phyloP scores from a whole-genome alignment of 2,329 filamentous ascomycete species.

The Cladorrhinum sp. region DNA sequence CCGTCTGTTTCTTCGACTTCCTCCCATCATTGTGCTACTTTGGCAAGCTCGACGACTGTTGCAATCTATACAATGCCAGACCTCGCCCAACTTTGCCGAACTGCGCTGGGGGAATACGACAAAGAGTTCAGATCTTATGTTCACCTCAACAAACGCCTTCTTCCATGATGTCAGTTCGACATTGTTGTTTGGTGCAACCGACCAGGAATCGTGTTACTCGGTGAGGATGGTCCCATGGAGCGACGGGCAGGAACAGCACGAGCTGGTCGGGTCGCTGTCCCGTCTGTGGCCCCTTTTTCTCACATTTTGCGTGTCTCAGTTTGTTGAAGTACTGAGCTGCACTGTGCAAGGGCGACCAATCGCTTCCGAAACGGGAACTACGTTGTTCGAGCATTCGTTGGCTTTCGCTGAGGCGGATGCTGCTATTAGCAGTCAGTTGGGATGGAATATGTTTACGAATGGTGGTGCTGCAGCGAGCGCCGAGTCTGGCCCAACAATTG shows the following conservation, averaged over 20 bases:
- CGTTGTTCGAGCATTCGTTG: slow-evolving; percentile 90
- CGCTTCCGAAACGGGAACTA: slow-evolving; percentile 89
- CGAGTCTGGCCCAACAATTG: slow-evolving; percentile 38
- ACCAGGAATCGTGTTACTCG: slow-evolving; percentile 70
- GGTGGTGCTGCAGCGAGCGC: slow-evolving; percentile 43
- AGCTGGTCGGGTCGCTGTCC: slow-evolving; percentile 74
- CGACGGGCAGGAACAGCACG: slow-evolving; percentile 48
- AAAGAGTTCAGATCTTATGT: slow-evolving; percentile 65
- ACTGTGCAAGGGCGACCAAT: slow-evolving; percentile 79
- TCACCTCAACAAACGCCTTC: slow-evolving; percentile 65
- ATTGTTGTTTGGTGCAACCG: slow-evolving; percentile 70
- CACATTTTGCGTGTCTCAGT: slow-evolving; percentile 71
- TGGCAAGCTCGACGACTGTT: slow-evolving; percentile 68
- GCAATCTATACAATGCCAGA: slow-evolving; percentile 89
- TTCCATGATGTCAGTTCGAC: slow-evolving; percentile 70
- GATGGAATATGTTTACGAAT: slow-evolving; percentile 61
- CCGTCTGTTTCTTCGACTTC: slow-evolving; percentile 65
- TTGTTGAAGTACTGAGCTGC: slow-evolving; percentile 83
- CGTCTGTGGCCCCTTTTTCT: slow-evolving; percentile 72
- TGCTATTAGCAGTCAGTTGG: slow-evolving; percentile 76
- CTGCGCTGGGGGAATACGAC: slow-evolving; percentile 67
- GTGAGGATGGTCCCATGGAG: slow-evolving; percentile 65
- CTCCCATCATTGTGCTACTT: slow-evolving; percentile 68
- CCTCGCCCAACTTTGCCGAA: slow-evolving; percentile 66
- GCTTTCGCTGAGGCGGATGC: slow-evolving; percentile 95